Conservation (phyloP, 805 yeast species). For the Saccharomycopsis lassenensis region DNA sequence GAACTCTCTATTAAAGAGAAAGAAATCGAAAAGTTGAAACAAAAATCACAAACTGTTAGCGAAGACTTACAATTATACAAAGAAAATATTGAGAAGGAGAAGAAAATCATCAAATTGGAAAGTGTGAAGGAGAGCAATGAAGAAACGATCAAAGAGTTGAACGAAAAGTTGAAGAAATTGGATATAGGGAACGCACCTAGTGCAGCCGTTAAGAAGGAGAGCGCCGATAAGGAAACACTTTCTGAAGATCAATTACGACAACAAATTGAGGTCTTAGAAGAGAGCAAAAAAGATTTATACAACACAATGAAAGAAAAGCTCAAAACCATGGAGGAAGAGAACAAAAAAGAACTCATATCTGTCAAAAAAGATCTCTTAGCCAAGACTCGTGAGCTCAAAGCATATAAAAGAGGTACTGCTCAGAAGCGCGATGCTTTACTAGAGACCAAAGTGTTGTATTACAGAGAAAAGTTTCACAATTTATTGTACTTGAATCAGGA, state of each 20-base stretch:
- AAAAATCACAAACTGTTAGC: background rate
- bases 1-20: conserved; percentile 20
- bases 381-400: conserved; percentile 18
- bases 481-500: conserved; percentile 19
- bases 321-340: conserved; percentile 15
- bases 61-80: conserved; percentile 25
- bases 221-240: conserved; percentile 20
- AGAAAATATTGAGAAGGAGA: conserved; percentile 29
- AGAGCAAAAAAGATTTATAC: conserved; percentile 18
- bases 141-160: conserved; percentile 22
- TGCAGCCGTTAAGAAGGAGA: background rate
- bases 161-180: conserved; percentile 2
- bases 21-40: conserved; percentile 22
- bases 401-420: background rate
- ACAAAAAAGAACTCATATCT: conserved; percentile 13
- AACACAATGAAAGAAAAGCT: conserved; percentile 16
- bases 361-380: conserved; percentile 20
- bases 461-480: conserved; percentile 16
- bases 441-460: conserved; percentile 5
- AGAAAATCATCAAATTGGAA: conserved; percentile 27
- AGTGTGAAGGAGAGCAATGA: conserved; percentile 28
- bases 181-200: background rate
- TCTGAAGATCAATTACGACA: conserved; percentile 15
- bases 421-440: background rate
- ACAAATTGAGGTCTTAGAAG: conserved; percentile 18